Evolutionary conservation across 495 filamentous ascomycete genomes (phyloP), one percentile per base, ranked within the genome.

Genomic region (Xylaria nigripes): DNA sequence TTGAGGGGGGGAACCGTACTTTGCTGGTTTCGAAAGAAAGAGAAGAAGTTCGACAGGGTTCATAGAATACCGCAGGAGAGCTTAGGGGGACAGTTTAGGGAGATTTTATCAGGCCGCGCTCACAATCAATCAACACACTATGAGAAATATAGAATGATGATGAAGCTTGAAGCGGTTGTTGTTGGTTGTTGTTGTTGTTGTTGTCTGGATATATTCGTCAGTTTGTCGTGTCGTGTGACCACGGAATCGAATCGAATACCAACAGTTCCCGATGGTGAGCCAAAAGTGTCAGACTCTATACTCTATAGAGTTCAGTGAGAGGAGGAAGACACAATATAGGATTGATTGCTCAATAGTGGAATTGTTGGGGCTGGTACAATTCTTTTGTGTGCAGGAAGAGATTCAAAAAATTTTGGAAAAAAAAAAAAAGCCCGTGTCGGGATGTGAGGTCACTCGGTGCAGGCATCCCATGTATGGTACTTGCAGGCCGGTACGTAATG

Each of bases 21-120:
- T 96, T 68, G 88, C 89, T 64, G 90, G 92, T 78, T 94, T 94
- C 57, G 89, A 95, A 59, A 96, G 81, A 76, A 95, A 90, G 76
- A 89, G 88, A 65, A 96, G 81, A 61, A 96, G 84, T 71, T 95
- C 90, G 76, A 83, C 85, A 71, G 83, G 84, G 84, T 81, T 92
- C 92, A 96, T 96, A 81, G 80, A 86, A 67, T 38, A 59, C 55
- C 57, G 58, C 55, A 53, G 50, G 51, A 51, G 51, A 18, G 27
- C 10, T 27, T 19, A 30, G 43, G 19, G 24, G 43, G 9, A 40
- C n/a, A 6, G 15, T 36, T 12, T 36, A 12, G 48, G 50, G 50
- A 23, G 45, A 42, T 44, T 51, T 16, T 46, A 45, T 45, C 30
- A 36, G 9, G 27, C 50, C 30, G 64, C 51, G 49, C 51, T 61